Conservation (phyloP, 352 stramenopile species). For the Thraustochytrium striatum region DNA sequence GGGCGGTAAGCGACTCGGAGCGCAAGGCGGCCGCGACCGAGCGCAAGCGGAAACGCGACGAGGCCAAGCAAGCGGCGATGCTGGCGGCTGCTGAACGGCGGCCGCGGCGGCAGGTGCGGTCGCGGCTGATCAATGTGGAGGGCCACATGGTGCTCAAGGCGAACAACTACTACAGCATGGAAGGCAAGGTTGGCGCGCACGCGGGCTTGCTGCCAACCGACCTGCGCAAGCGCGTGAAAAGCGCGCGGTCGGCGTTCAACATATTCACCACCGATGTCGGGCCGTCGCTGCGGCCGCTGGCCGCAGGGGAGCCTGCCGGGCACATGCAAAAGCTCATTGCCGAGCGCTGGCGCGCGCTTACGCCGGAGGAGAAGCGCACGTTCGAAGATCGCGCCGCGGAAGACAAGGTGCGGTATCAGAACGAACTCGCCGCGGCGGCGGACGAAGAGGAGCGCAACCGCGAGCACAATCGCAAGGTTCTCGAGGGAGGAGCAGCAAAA, state of each 20-base stretch:
- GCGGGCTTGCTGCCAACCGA: neutral
- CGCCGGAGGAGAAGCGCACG: slow-evolving; percentile 45
- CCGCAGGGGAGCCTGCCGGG: neutral
- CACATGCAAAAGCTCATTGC: slow-evolving; percentile 53
- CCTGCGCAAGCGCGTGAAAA: neutral
- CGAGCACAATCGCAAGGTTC: neutral
- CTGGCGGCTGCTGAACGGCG: neutral
- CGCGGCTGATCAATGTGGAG: slow-evolving; percentile 14
- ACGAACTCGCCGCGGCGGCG: slow-evolving; percentile 42
- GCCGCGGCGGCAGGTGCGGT: slow-evolving; percentile 18
- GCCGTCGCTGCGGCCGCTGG: neutral
- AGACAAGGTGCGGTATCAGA: slow-evolving; percentile 51
- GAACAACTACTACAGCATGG: slow-evolving; percentile 11
- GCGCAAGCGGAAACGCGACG: neutral
- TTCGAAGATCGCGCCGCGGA: slow-evolving; percentile 52
- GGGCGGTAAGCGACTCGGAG: neutral
- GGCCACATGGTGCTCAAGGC: slow-evolving; percentile 8
- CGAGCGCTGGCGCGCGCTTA: slow-evolving; percentile 52
- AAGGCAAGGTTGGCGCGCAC: neutral
- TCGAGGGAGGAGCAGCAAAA: neutral
- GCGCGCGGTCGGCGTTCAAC: slow-evolving; percentile 15
- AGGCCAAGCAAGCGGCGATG: neutral
- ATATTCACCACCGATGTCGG: neutral
- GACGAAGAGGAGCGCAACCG: slow-evolving; percentile 5
- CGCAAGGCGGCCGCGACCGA: slow-evolving; percentile 2